A percentile compares a stretch with the other conserved stretches of the same genome.
These are phyloP conservation scores for Penicillium pulvis DNA, from an alignment of 495 filamentous ascomycete species.

Conservation along the genomic window DNA sequence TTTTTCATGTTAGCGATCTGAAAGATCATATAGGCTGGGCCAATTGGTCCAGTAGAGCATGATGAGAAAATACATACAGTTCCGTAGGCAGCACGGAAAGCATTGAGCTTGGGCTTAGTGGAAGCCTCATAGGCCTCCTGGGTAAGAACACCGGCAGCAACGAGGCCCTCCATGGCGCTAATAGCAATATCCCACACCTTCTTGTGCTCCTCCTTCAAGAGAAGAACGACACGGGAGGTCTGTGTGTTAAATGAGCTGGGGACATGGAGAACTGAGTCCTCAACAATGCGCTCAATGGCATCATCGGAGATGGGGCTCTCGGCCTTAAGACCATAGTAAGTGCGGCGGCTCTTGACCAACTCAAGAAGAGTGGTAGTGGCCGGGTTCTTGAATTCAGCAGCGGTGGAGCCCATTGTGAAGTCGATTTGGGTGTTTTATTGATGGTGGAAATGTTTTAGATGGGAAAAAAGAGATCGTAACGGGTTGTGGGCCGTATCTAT, in stretches of 20 bases:
- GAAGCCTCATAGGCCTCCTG: conserved; percentile 44
- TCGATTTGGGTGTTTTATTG: conserved; percentile 3
- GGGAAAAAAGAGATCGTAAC: not conserved
- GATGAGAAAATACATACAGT: conserved; percentile 35
- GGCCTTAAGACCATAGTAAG: conserved; percentile 46
- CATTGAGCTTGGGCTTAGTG: conserved; percentile 45
- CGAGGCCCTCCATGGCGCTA: conserved; percentile 44
- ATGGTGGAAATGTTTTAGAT: not conserved
- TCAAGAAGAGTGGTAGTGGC: conserved; percentile 43
- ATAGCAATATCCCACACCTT: conserved; percentile 55
- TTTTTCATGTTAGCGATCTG: not conserved
- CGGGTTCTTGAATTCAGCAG: conserved; percentile 41
- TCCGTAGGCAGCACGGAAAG: conserved; percentile 50
- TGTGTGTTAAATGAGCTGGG: conserved; percentile 59
- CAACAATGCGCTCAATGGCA: conserved; percentile 42
- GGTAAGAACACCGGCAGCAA: conserved; percentile 35
- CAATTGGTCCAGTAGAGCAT: not conserved
- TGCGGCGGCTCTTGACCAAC: conserved; percentile 45
- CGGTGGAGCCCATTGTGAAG: conserved; percentile 34
- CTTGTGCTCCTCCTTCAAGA: conserved; percentile 53
- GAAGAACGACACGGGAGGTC: conserved; percentile 49
- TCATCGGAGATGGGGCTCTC: conserved; percentile 48
- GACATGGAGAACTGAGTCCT: conserved; percentile 45
- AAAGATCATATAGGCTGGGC: not conserved
- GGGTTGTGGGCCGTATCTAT: not conserved